Percentiles rank a stretch among this genome's conserved stretches.
These are phyloP conservation scores for Melampsora americana DNA, from an alignment of 1,284 basidiomycete genomes.

Conservation along the genomic window DNA sequence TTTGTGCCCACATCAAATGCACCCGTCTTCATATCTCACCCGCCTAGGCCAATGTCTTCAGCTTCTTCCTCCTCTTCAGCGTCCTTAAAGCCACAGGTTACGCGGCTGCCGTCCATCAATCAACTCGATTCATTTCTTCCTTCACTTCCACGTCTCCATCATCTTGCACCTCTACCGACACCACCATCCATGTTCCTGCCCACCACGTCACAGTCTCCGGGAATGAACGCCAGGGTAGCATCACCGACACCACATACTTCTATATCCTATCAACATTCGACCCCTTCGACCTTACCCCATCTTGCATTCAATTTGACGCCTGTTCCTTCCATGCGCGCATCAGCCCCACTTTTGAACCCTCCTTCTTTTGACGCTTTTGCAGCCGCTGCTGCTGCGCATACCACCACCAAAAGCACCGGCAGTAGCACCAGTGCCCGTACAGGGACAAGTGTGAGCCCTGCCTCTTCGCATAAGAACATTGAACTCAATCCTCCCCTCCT, in stretches of 20 bases:
- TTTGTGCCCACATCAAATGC: conserved; percentile 24
- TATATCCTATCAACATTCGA: conserved; percentile 5
- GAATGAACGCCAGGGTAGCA: conserved; percentile 5
- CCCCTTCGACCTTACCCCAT: conserved; percentile 14
- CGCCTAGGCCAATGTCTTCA: conserved; percentile 39
- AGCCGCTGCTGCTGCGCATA: conserved; percentile 24
- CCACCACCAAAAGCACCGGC: conserved; percentile 2
- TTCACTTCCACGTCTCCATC: conserved; percentile 33
- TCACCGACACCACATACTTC: conserved; percentile 10
- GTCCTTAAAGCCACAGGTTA: conserved; percentile 32
- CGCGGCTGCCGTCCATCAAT: conserved; percentile 39
- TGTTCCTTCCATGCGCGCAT: conserved; percentile 23
- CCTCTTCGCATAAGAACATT: conserved; percentile 1
- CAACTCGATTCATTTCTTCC: conserved; percentile 37
- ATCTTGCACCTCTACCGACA: conserved; percentile 20
- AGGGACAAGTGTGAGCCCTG: conserved; percentile 1
- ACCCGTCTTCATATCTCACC: conserved; percentile 11
- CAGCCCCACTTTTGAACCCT: conserved; percentile 35
- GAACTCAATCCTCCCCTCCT: conserved; percentile 8
- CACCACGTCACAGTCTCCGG: conserved; percentile 21
- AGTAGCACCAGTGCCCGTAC: background rate
- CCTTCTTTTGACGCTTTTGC: conserved; percentile 44
- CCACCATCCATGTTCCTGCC: conserved; percentile 21
- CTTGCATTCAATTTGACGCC: conserved; percentile 4
- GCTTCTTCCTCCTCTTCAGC: conserved; percentile 33